These are phyloP conservation scores for Hymenoscyphus occultus DNA, from an alignment of 2,329 filamentous ascomycete genomes.

Conservation along the genomic window DNA sequence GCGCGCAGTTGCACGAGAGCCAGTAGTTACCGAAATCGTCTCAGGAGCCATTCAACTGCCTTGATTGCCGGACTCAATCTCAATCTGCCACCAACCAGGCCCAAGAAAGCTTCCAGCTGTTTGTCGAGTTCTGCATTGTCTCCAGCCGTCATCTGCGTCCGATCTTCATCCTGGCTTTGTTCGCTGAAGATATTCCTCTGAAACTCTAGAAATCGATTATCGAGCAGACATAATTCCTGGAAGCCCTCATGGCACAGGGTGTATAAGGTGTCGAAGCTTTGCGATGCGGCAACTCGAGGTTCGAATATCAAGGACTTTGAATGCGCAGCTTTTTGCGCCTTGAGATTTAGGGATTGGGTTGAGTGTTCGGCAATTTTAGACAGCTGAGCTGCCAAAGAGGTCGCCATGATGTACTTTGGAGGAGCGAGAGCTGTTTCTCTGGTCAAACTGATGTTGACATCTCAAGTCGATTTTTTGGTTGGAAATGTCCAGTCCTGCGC, in stretches of 20 bases:
- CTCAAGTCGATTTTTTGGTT: not conserved
- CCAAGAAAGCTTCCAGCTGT: slow-evolving; percentile 78
- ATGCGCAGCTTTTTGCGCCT: slow-evolving; percentile 87
- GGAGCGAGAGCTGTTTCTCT: slow-evolving; percentile 3
- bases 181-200: slow-evolving; percentile 83
- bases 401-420: slow-evolving; percentile 57
- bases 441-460: slow-evolving; percentile 6
- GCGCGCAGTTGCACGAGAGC: not conserved
- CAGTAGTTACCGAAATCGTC: slow-evolving; percentile 72
- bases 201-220: slow-evolving; percentile 74
- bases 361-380: slow-evolving; percentile 87
- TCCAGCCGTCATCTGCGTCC: slow-evolving; percentile 73
- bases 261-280: slow-evolving; percentile 88
- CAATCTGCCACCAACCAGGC: slow-evolving; percentile 71
- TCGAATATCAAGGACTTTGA: slow-evolving; percentile 96
- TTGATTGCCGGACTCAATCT: slow-evolving; percentile 85
- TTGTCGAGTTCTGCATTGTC: slow-evolving; percentile 81
- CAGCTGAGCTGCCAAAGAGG: slow-evolving; percentile 88
- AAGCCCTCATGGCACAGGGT: slow-evolving; percentile 86
- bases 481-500: not conserved
- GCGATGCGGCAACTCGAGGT: slow-evolving; percentile 74
- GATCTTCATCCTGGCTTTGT: slow-evolving; percentile 85
- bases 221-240: slow-evolving; percentile 84
- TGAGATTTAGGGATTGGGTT: slow-evolving; percentile 86
- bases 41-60: slow-evolving; percentile 89